These are phyloP conservation scores for Stramenopiles sp. DNA, from an alignment of 352 stramenopile species.

Conservation along the genomic window DNA sequence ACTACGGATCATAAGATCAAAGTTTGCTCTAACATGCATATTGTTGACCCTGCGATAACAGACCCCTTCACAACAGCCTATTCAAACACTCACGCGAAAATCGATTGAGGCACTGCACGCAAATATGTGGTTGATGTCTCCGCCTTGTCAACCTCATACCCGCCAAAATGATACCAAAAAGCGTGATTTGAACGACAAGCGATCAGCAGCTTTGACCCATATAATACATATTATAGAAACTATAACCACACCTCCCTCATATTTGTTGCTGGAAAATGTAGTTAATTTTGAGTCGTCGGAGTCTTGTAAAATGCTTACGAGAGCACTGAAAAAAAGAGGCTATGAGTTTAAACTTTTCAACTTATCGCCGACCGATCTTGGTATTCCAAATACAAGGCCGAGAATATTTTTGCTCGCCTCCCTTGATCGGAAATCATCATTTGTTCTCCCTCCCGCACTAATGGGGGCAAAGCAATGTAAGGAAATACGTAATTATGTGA, in stretches of 20 bases:
- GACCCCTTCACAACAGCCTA: background rate
- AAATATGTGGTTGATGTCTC: slow-evolving; percentile 35
- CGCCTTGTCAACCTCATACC: slow-evolving; percentile 42
- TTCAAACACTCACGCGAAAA: slow-evolving; percentile 26
- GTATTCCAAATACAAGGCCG: slow-evolving; percentile 24
- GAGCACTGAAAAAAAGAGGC: slow-evolving; percentile 14
- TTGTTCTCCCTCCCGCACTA: background rate
- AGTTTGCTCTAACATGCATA: too few relatives aligned
- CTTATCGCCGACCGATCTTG: slow-evolving; percentile 21
- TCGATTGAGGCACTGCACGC: slow-evolving; percentile 23
- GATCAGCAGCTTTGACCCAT: slow-evolving; percentile 35
- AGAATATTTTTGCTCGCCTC: slow-evolving; percentile 22
- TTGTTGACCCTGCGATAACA: too few relatives aligned
- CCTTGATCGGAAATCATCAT: background rate
- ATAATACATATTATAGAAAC: slow-evolving; percentile 32
- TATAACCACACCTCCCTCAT: slow-evolving; percentile 25
- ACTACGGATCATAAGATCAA: too few relatives aligned
- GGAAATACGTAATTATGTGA: background rate
- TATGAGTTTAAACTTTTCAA: slow-evolving; percentile 23
- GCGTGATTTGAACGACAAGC: slow-evolving; percentile 24
- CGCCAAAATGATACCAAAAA: slow-evolving; percentile 34
- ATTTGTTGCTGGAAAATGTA: slow-evolving; percentile 41
- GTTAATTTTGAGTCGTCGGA: slow-evolving; percentile 35
- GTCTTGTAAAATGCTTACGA: slow-evolving; percentile 19
- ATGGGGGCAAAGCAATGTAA: background rate